These are phyloP conservation scores for Syzygium malaccense DNA, from an alignment of 441 rosid species.

Conservation along the genomic window DNA sequence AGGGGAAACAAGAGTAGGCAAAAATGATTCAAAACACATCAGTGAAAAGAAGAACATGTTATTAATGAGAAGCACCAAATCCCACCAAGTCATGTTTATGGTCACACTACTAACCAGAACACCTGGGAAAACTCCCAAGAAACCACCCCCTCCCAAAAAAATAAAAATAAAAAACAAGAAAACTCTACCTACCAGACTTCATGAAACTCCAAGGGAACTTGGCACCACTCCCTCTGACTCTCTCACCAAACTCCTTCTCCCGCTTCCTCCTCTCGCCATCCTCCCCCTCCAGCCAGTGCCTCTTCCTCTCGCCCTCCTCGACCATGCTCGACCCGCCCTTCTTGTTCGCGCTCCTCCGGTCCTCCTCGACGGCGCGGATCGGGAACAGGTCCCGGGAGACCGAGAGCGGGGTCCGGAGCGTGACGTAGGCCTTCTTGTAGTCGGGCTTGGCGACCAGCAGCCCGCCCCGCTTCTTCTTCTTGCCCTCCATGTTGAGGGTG, in stretches of 20 bases:
- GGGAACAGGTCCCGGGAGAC: constrained; percentile 66
- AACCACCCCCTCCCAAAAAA: neutral
- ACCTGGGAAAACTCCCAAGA: neutral
- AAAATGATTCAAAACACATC: neutral
- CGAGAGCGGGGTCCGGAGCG: constrained; percentile 51
- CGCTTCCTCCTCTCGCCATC: constrained; percentile 16
- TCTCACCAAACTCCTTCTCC: constrained; percentile 1
- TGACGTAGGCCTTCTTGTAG: constrained; percentile 82
- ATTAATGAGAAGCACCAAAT: neutral
- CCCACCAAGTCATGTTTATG: neutral
- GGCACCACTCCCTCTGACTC: constrained; percentile 11
- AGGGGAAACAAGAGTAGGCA: neutral
- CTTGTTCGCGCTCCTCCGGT: constrained; percentile 49
- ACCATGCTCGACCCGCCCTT: constrained; percentile 46
- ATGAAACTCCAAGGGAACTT: constrained; percentile 88
- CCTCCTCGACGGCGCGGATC: constrained; percentile 43
- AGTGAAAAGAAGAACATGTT: neutral
- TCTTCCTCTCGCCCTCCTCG: constrained; percentile 58
- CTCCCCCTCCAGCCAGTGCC: constrained; percentile 72
- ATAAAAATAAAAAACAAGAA: neutral
- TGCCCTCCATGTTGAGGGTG: constrained; percentile 85
- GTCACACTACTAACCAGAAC: neutral
- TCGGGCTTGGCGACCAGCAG: constrained; percentile 67
- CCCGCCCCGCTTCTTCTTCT: constrained; percentile 85
- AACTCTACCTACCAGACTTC: constrained; percentile 32